A percentile compares a stretch with the other conserved stretches of the same genome.
phyloP scores from a whole-genome alignment of 805 yeast genomes.

The Candida adriatica region DNA sequence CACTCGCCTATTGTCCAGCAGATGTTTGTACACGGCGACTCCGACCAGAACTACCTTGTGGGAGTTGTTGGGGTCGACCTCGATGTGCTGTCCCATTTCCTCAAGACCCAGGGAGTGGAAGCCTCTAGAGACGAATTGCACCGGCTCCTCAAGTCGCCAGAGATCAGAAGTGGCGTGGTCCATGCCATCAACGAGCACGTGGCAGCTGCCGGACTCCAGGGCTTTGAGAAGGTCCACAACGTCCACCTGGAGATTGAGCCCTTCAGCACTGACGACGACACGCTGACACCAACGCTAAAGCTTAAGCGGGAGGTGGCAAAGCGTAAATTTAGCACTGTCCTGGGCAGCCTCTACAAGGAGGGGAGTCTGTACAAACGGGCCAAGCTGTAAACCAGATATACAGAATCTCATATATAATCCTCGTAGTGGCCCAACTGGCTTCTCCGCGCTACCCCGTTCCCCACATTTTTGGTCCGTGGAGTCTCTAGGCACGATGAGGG shows the following conservation, averaged over 20 bases:
- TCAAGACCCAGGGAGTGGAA: slow-evolving; percentile 4
- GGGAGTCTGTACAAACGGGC: slow-evolving; percentile 33
- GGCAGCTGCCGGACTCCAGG: slow-evolving; percentile 5
- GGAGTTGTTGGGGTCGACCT: slow-evolving; percentile 51
- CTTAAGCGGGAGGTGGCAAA: slow-evolving; percentile 44
- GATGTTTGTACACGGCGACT: slow-evolving; percentile 50
- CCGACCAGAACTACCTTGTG: slow-evolving; percentile 42
- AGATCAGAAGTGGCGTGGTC: slow-evolving; percentile 3
- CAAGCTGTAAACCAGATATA: too few relatives aligned
- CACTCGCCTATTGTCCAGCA: slow-evolving; percentile 35
- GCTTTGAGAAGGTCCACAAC: slow-evolving; percentile 55
- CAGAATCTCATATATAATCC: too few relatives aligned
- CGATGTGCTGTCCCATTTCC: slow-evolving; percentile 14
- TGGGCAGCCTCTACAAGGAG: slow-evolving; percentile 42
- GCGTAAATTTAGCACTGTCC: slow-evolving; percentile 32
- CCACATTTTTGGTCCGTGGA: too few relatives aligned
- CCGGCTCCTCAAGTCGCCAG: slow-evolving; percentile 1
- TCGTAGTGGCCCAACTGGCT: too few relatives aligned
- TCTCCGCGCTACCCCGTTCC: too few relatives aligned
- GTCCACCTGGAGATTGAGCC: slow-evolving; percentile 50
- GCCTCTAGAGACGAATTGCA: slow-evolving; percentile 2
- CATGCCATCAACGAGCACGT: slow-evolving; percentile 8
- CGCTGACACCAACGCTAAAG: slow-evolving; percentile 61
- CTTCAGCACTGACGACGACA: slow-evolving; percentile 48
- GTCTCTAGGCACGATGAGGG: too few relatives aligned